Conservation (phyloP, 352 stramenopile genomes). For the Chrysophaeum taylorii region DNA sequence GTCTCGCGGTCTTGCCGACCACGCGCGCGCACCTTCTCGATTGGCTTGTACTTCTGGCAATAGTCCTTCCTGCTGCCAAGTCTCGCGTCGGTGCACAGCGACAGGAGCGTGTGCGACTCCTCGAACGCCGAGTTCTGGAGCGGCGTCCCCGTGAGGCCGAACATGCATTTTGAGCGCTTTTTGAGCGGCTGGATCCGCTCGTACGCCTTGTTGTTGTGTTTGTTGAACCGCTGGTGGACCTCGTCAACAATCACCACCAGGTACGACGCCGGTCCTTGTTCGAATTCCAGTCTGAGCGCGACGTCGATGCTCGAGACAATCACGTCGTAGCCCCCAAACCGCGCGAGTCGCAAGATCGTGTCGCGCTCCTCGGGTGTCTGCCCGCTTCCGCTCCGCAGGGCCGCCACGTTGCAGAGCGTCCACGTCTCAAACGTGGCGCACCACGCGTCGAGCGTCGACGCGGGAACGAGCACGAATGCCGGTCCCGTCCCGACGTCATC, state of each 20-base stretch:
- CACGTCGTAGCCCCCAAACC: not conserved
- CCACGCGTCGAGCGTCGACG: not conserved
- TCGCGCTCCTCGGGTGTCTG: not conserved
- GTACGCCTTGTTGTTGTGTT: conserved; percentile 28
- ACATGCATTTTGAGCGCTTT: conserved; percentile 23
- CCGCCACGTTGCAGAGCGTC: not conserved
- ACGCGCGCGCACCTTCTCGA: not conserved
- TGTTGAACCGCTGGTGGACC: conserved; percentile 59
- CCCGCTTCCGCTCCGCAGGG: not conserved
- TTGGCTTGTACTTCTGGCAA: not conserved
- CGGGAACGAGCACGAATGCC: not conserved
- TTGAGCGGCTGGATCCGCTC: conserved; percentile 26
- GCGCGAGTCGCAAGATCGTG: not conserved
- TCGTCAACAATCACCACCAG: conserved; percentile 59
- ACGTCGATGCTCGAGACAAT: not conserved
- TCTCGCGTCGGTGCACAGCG: not conserved
- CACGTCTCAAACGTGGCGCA: not conserved
- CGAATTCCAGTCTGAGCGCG: not conserved
- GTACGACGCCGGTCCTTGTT: conserved; percentile 25
- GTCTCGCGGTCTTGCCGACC: not conserved
- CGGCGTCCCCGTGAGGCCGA: conserved; percentile 49
- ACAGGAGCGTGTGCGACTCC: conserved; percentile 21
- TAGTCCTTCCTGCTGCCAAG: conserved; percentile 12
- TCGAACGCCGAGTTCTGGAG: conserved; percentile 50
- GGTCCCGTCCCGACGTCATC: not conserved